Percentiles rank a stretch among this genome's conserved stretches.
Conservation (phyloP, 768 basidiomycete species). For the Gloeophyllum trabeum region DNA sequence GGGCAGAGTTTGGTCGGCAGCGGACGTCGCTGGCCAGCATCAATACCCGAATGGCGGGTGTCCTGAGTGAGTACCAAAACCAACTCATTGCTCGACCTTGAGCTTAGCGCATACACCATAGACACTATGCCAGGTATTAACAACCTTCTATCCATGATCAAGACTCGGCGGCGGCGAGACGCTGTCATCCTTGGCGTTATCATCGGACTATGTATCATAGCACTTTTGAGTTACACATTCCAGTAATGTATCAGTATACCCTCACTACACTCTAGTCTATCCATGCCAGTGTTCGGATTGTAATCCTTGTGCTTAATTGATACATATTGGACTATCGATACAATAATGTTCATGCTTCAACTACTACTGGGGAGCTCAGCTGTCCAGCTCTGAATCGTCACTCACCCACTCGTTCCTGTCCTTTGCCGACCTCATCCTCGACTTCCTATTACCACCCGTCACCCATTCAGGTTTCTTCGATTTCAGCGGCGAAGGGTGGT, state of each 20-base stretch:
- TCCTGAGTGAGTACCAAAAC: conserved; percentile 50
- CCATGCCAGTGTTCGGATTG: no score
- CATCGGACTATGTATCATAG: conserved; percentile 75
- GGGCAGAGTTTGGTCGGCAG: conserved; percentile 85
- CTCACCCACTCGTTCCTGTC: no score
- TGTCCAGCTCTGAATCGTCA: no score
- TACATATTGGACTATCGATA: no score
- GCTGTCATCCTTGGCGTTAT: conserved; percentile 80
- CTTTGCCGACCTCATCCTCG: background rate
- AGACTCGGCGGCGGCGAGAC: conserved; percentile 81
- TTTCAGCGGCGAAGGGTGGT: conserved; percentile 19
- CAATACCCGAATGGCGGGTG: conserved; percentile 73
- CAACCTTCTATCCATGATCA: conserved; percentile 85
- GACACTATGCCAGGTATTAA: conserved; percentile 93
- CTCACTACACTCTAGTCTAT: no score
- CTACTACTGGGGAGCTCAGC: no score
- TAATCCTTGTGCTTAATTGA: no score
- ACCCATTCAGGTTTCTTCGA: conserved; percentile 8
- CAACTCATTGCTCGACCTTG: background rate
- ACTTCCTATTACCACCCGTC: background rate
- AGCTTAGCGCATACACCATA: conserved; percentile 16
- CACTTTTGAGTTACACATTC: conserved; percentile 39
- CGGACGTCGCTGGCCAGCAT: conserved; percentile 64
- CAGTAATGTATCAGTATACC: no score
- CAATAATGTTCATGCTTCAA: no score